Evolutionary conservation across 2,329 filamentous ascomycete species (phyloP), one percentile per base, ranked within the genome.

Genomic region (Botrytis galanthina): DNA sequence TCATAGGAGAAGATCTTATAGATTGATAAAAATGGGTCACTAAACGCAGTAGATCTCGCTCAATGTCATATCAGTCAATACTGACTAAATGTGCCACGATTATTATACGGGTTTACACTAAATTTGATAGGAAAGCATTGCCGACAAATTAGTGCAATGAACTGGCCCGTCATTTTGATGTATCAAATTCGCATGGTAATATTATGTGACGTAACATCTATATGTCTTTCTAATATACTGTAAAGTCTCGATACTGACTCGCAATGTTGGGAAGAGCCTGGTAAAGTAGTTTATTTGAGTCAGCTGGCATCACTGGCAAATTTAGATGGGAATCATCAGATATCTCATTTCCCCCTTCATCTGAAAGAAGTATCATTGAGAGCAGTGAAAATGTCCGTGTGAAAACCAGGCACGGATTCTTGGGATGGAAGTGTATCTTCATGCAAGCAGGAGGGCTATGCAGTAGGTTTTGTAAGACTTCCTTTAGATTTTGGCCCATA

Each of bases 1-100:
- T 29, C 46, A 51, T 67, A 39, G 51, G 29, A 51, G 63, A 67
- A 48, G 63, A 67, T 67, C 63, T 67, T 67, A 67, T 67, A 67
- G 44, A n/a, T 22, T 67, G 4, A 29, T 32, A 12, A 39, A 39
- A 37, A 20, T 39, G n/a, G 39, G 39, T 8, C 37, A 44, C 39
- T 29, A 42, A 42, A 26, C 16, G n/a, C 18, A n/a, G 18, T 6
- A 39, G 61, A 8, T 7, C 26, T 29, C 16, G 26, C 14, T 14
- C n/a, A 57, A 29, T 18, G n/a, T 29, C n/a, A 29, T 18, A 29
- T 18, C 9, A 26, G 26, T 44, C 39, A 7, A 44, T 1, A n/a
- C 4, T 29, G 37, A 44, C 26, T 18, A 14, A 10, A 18, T 29
- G 16, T 18, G 61, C 39, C 26, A 44, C 4, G 26, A n/a, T n/a